Conservation (phyloP, 495 filamentous ascomycete genomes). For the Bacidia rubella region DNA sequence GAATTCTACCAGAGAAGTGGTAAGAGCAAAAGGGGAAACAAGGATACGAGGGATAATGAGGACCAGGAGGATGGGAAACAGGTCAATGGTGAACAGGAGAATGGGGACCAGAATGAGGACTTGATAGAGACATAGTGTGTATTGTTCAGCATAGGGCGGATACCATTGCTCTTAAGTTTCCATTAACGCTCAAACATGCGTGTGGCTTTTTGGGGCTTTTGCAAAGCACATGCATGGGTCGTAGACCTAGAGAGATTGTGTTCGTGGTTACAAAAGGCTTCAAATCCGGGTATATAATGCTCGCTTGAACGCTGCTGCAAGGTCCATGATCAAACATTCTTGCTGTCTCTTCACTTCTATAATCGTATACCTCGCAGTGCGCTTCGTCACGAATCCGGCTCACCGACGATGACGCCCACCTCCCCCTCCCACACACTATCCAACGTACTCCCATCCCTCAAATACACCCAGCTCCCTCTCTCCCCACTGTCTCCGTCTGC, state of each 20-base stretch:
- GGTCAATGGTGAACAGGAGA: conserved; percentile 17
- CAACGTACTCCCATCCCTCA: conserved; percentile 65
- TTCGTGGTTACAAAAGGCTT: not conserved
- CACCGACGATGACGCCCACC: conserved; percentile 27
- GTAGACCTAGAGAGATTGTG: too few relatives aligned
- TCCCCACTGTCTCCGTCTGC: conserved; percentile 54
- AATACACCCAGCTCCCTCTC: conserved; percentile 66
- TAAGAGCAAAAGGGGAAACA: conserved; percentile 44
- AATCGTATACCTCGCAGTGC: not conserved
- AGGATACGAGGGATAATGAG: conserved; percentile 61
- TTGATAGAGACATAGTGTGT: conserved; percentile 16
- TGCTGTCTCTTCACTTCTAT: not conserved
- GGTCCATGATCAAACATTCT: not conserved
- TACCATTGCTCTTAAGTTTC: too few relatives aligned
- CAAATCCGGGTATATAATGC: not conserved
- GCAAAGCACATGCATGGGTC: too few relatives aligned
- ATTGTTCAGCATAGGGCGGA: not conserved
- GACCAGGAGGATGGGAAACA: conserved; percentile 38
- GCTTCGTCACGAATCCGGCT: not conserved
- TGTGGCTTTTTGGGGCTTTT: too few relatives aligned
- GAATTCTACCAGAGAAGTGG: conserved; percentile 77
- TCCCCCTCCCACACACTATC: conserved; percentile 57
- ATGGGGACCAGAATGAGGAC: conserved; percentile 14
- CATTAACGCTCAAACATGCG: too few relatives aligned
- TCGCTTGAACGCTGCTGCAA: not conserved